Evolutionary conservation across 306 rosid genomes (phyloP).

Genomic region (Mucuna pruriens): DNA sequence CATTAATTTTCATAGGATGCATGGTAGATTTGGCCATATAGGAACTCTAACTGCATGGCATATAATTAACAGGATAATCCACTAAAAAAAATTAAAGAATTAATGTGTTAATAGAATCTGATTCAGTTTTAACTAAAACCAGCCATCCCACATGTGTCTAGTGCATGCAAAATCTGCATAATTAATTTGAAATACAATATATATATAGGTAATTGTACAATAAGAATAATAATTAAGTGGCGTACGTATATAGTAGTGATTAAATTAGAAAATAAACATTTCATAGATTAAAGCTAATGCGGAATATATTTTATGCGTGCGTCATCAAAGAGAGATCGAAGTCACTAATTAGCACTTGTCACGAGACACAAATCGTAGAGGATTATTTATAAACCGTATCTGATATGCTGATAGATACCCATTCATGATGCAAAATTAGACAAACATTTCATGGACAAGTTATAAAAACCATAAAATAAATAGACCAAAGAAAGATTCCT

Average conservation of each 20-base stretch:
- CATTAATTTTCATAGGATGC: not conserved
- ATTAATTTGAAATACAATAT: constrained; percentile 35
- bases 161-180: constrained; percentile 38
- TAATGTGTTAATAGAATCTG: constrained; percentile 32
- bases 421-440: constrained; percentile 29
- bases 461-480: constrained; percentile 37
- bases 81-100: constrained; percentile 32
- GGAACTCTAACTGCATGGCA: constrained; percentile 48
- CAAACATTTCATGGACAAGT: constrained; percentile 30
- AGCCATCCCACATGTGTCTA: constrained; percentile 44
- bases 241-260: constrained; percentile 33
- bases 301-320: constrained; percentile 42
- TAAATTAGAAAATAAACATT: constrained; percentile 27
- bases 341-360: constrained; percentile 31
- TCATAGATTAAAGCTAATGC: constrained; percentile 49
- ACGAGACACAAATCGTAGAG: constrained; percentile 3
- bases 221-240: constrained; percentile 28
- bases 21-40: constrained; percentile 29
- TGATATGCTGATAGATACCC: constrained; percentile 46
- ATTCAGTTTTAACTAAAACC: constrained; percentile 40
- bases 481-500: constrained; percentile 44
- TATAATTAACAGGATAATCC: constrained; percentile 45
- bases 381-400: constrained; percentile 28
- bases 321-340: constrained; percentile 17
- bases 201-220: constrained; percentile 33